Percentiles rank a stretch among this genome's conserved stretches.
These are phyloP conservation scores for Rhodotorula sphaerocarpa DNA, from an alignment of 768 basidiomycete genomes.

Conservation along the genomic window DNA sequence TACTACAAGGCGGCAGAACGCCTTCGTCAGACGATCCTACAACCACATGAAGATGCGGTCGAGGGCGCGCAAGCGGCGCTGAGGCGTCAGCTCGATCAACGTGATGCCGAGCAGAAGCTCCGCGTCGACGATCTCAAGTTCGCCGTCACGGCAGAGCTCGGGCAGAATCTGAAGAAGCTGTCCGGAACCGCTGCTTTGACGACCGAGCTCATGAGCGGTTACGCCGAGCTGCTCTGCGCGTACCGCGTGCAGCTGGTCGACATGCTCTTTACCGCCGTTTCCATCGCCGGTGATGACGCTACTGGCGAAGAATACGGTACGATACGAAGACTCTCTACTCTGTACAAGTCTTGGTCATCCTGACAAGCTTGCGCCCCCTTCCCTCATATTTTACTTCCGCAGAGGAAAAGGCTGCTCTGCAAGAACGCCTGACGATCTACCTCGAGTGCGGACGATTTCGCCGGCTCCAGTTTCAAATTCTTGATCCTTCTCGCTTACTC, in stretches of 20 bases:
- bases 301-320: constrained; percentile 34
- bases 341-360: no score
- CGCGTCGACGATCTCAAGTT: constrained; percentile 23
- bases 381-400: no score
- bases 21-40: constrained; percentile 28
- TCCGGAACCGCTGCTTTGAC: constrained; percentile 30
- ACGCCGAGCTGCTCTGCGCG: constrained; percentile 30
- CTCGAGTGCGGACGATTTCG: constrained; percentile 23
- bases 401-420: constrained; percentile 31
- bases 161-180: constrained; percentile 8
- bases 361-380: no score
- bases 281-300: constrained; percentile 27
- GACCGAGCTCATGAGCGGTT: constrained; percentile 29
- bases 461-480: no score
- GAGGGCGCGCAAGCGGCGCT: constrained; percentile 5
- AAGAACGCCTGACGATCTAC: constrained; percentile 33
- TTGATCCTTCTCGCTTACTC: no score
- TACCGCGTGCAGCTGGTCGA: constrained; percentile 31
- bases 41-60: constrained; percentile 22
- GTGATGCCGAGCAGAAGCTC: constrained; percentile 9
- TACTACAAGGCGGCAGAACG: constrained; percentile 32
- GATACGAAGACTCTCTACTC: no score
- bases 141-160: background rate
- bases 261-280: constrained; percentile 24
- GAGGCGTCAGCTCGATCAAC: background rate